Percentiles rank a stretch among this genome's conserved stretches.
Evolutionary conservation across 768 basidiomycete species (phyloP).

Genomic region (Lyophyllum decastes): DNA sequence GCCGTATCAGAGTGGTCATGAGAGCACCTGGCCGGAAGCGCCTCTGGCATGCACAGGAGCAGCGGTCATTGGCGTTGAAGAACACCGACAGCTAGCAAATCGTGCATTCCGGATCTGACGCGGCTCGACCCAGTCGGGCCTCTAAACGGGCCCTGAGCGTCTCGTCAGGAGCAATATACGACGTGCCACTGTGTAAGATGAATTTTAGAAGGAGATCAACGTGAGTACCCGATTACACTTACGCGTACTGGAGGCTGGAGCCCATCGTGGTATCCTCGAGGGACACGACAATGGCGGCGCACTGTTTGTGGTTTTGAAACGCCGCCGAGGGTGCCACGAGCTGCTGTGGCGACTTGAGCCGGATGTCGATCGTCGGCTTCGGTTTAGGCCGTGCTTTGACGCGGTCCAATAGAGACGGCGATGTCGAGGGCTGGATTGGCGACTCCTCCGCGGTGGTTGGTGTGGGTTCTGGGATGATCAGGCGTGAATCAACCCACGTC

Average conservation of each 20-base stretch:
- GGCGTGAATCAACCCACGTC: conserved; percentile 54
- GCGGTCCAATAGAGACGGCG: conserved; percentile 11
- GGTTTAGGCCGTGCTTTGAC: conserved; percentile 16
- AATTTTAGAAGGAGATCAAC: not conserved
- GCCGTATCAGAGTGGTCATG: too few relatives aligned
- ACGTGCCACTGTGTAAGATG: conserved; percentile 35
- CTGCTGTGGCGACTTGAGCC: conserved; percentile 36
- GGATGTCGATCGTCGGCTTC: conserved; percentile 36
- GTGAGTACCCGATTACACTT: conserved; percentile 19
- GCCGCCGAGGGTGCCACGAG: conserved; percentile 28
- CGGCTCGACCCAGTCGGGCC: conserved; percentile 39
- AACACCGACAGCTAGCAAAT: conserved; percentile 41
- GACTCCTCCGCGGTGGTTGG: not conserved
- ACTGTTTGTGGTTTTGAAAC: not conserved
- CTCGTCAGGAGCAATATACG: conserved; percentile 48
- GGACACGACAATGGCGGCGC: conserved; percentile 35
- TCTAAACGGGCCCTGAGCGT: conserved; percentile 47
- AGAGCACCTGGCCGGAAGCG: too few relatives aligned
- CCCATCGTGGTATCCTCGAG: conserved; percentile 43
- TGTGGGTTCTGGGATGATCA: conserved; percentile 42
- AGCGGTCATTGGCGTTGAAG: too few relatives aligned
- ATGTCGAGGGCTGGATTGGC: not conserved
- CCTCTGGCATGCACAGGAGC: too few relatives aligned
- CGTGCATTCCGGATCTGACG: conserved; percentile 37
- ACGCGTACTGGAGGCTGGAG: conserved; percentile 55